Conservation (phyloP, 768 basidiomycete genomes). For the Rubroboletus pulcherrimus region DNA sequence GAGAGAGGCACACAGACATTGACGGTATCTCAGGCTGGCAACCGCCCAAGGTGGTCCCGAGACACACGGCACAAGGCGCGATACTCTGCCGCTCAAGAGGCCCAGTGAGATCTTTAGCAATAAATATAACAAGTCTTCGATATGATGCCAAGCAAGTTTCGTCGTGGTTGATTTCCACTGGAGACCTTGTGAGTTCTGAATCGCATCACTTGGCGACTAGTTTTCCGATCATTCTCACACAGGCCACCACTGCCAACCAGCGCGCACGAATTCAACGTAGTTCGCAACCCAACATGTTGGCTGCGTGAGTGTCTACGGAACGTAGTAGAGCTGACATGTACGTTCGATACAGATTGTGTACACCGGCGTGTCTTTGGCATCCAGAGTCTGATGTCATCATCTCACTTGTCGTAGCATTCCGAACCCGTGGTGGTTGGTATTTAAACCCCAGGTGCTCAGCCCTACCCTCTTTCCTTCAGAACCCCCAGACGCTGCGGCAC, state of each 20-base stretch:
- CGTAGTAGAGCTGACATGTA: background rate
- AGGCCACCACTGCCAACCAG: background rate
- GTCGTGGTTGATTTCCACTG: background rate
- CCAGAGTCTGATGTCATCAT: background rate
- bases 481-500: background rate
- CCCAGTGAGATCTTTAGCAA: no score
- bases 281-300: background rate
- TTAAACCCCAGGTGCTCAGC: background rate
- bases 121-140: background rate
- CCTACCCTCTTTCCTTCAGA: background rate
- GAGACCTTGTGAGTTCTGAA: background rate
- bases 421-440: background rate
- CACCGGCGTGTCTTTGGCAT: background rate
- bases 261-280: background rate
- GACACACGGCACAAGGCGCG: no score
- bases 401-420: background rate
- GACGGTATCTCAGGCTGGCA: no score
- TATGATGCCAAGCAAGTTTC: background rate
- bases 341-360: background rate
- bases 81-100: no score
- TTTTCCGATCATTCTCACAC: background rate
- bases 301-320: background rate
- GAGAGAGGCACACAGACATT: no score
- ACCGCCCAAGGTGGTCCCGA: no score
- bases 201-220: background rate